A percentile compares a stretch with the other conserved stretches of the same genome.
These are phyloP conservation scores for Ogataea philodendri DNA, from an alignment of 805 yeast genomes.

Conservation along the genomic window DNA sequence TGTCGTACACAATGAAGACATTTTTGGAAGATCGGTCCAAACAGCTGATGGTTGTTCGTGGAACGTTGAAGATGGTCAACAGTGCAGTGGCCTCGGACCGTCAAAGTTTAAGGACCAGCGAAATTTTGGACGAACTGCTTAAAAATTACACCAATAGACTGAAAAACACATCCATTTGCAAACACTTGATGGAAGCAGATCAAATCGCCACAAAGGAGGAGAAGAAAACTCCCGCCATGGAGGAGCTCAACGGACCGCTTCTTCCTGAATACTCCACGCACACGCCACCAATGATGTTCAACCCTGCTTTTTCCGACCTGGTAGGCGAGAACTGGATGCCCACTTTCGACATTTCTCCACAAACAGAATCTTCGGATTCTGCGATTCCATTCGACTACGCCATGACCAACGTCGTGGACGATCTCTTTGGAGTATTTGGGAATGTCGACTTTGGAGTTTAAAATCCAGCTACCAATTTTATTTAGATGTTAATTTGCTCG, in stretches of 20 bases:
- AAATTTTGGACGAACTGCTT: slow-evolving; percentile 13
- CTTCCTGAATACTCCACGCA: not conserved
- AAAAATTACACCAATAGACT: no score
- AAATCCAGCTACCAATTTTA: no score
- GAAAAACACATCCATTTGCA: no score
- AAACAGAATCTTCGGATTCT: slow-evolving; percentile 9
- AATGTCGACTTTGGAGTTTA: slow-evolving; percentile 13
- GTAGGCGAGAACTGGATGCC: slow-evolving; percentile 27
- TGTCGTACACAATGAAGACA: slow-evolving; percentile 49
- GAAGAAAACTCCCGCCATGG: no score
- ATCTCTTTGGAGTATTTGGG: slow-evolving; percentile 20
- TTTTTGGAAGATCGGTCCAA: slow-evolving; percentile 36
- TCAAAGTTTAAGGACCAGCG: slow-evolving; percentile 5
- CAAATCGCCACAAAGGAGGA: no score
- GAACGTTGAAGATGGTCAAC: slow-evolving; percentile 18
- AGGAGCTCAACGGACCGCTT: no score
- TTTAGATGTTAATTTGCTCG: no score
- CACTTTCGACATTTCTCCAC: slow-evolving; percentile 19
- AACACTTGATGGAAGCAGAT: no score
- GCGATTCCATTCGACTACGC: slow-evolving; percentile 3
- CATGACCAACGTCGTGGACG: slow-evolving; percentile 12
- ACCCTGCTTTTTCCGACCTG: slow-evolving; percentile 15
- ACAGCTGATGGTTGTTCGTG: slow-evolving; percentile 24
- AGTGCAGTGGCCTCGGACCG: slow-evolving; percentile 8
- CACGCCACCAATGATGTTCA: slow-evolving; percentile 1